These are phyloP conservation scores for Digitaria exilis DNA, from an alignment of 202 grass and related monocot species.

Conservation along the genomic window DNA sequence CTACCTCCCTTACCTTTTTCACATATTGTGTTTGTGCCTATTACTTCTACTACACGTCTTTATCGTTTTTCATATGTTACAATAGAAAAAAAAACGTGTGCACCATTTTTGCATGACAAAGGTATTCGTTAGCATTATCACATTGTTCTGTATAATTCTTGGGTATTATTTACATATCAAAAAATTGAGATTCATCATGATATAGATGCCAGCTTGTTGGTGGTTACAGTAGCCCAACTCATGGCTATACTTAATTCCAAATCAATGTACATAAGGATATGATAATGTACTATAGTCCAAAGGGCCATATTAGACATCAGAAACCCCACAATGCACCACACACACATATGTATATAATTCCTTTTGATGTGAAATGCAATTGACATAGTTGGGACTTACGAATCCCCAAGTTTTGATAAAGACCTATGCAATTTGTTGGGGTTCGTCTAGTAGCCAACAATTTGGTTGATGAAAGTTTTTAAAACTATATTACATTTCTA, in stretches of 20 bases:
- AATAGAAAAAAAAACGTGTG: background rate
- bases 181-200: background rate
- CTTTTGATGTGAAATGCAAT: background rate
- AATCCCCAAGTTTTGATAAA: background rate
- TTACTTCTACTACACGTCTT: background rate
- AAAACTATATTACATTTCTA: background rate
- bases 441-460: background rate
- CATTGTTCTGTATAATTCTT: background rate
- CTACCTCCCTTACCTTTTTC: background rate
- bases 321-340: background rate
- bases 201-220: background rate
- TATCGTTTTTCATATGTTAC: background rate
- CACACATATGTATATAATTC: background rate
- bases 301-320: background rate
- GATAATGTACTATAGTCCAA: too few relatives aligned
- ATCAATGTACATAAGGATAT: background rate
- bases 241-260: background rate
- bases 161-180: background rate
- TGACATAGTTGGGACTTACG: background rate
- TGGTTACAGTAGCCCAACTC: too few relatives aligned
- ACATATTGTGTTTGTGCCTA: background rate
- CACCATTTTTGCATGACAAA: background rate
- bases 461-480: background rate
- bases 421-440: background rate
- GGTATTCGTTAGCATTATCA: background rate